Percentiles rank a stretch among this genome's conserved stretches.
phyloP scores from a whole-genome alignment of 129 eudicot species.

The Artemisia annua region DNA sequence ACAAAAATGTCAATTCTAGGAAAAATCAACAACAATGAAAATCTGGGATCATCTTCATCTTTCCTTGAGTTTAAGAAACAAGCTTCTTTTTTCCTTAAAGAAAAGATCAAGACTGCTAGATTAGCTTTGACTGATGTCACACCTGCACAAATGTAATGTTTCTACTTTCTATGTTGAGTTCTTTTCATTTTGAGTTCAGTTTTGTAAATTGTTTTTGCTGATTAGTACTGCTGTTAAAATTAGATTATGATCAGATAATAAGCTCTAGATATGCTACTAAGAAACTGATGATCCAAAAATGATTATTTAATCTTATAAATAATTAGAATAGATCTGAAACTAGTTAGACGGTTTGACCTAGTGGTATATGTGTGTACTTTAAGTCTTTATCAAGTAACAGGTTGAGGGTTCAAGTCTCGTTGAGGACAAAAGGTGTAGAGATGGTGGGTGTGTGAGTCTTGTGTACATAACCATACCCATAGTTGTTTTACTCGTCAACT shows the following conservation, averaged over 20 bases:
- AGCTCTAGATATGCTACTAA: too few relatives aligned
- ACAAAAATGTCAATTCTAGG: constrained; percentile 64
- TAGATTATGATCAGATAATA: too few relatives aligned
- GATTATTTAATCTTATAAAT: too few relatives aligned
- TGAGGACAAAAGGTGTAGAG: too few relatives aligned
- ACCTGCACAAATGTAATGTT: constrained; percentile 69
- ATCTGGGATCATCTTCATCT: constrained; percentile 36
- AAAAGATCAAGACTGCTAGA: constrained; percentile 84
- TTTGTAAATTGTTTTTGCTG: background rate
- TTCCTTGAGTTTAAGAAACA: constrained; percentile 70
- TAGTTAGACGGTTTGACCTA: too few relatives aligned
- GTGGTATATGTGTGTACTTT: too few relatives aligned
- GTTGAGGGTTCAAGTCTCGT: background rate
- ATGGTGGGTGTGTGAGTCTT: too few relatives aligned
- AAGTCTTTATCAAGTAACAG: too few relatives aligned
- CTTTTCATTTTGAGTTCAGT: background rate
- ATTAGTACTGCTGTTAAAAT: background rate
- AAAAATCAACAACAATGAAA: constrained; percentile 36
- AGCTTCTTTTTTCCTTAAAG: constrained; percentile 77
- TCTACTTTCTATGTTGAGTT: background rate
- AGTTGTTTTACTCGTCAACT: too few relatives aligned
- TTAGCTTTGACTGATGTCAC: constrained; percentile 89
- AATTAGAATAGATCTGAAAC: too few relatives aligned
- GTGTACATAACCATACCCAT: too few relatives aligned
- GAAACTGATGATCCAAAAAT: background rate